These are phyloP conservation scores for Yarrowia sp. DNA, from an alignment of 805 yeast species.

Conservation along the genomic window DNA sequence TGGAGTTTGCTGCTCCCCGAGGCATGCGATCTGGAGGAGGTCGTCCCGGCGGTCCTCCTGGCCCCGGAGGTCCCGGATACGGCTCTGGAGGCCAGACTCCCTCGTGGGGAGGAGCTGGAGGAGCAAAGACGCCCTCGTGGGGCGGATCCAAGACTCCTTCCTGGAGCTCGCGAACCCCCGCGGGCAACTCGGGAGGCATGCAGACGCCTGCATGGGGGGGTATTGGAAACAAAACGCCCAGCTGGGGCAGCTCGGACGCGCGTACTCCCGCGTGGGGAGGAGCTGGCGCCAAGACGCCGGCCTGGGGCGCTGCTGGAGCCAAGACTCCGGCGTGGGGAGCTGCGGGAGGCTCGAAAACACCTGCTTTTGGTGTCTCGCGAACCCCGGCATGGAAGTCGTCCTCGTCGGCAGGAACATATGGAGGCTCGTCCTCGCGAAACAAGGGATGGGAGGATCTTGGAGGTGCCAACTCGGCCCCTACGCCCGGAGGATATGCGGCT, in stretches of 20 bases:
- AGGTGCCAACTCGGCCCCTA: slow-evolving; percentile 37
- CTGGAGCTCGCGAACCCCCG: slow-evolving; percentile 26
- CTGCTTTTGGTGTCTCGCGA: slow-evolving; percentile 48
- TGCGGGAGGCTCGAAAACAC: slow-evolving; percentile 42
- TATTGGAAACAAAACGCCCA: slow-evolving; percentile 33
- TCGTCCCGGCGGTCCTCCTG: slow-evolving; percentile 30
- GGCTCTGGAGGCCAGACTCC: slow-evolving; percentile 34
- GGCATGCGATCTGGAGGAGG: slow-evolving; percentile 34
- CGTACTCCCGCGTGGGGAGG: slow-evolving; percentile 49
- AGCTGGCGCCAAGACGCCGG: slow-evolving; percentile 47
- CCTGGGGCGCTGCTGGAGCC: slow-evolving; percentile 43
- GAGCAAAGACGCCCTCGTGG: background rate
- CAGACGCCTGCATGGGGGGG: background rate
- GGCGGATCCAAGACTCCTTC: slow-evolving; percentile 34
- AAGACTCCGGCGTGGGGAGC: slow-evolving; percentile 54
- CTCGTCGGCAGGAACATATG: slow-evolving; percentile 24
- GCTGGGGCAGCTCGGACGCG: slow-evolving; percentile 39
- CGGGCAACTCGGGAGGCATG: background rate
- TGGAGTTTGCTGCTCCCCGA: slow-evolving; percentile 36
- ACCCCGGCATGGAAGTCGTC: slow-evolving; percentile 40
- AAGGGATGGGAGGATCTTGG: slow-evolving; percentile 33
- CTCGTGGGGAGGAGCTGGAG: slow-evolving; percentile 34
- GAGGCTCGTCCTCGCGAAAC: slow-evolving; percentile 32
- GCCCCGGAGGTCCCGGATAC: slow-evolving; percentile 37
- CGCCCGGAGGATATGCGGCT: slow-evolving; percentile 41